These are phyloP conservation scores for Allantophomopsis cytisporea DNA, from an alignment of 2,329 filamentous ascomycete species.

Conservation along the genomic window DNA sequence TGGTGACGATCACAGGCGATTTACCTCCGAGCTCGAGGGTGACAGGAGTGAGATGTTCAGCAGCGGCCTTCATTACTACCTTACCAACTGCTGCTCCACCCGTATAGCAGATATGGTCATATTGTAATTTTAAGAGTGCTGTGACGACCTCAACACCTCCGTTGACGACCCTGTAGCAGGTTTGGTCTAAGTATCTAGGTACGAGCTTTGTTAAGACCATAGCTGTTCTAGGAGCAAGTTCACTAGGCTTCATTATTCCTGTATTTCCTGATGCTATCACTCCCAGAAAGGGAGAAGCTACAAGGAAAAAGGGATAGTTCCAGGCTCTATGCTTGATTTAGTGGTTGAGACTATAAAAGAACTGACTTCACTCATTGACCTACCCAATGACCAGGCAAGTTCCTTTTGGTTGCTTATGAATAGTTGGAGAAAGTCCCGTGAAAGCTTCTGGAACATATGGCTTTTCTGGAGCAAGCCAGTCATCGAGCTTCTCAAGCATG, in stretches of 20 bases:
- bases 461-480: background rate
- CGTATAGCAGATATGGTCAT: conserved; percentile 31
- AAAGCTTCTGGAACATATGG: background rate
- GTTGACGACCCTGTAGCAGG: conserved; percentile 21
- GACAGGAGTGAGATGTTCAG: conserved; percentile 28
- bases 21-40: conserved; percentile 31
- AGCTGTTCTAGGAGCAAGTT: conserved; percentile 21
- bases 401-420: conserved; percentile 29
- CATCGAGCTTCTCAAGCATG: background rate
- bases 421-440: background rate
- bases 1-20: conserved; percentile 27
- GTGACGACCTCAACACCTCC: conserved; percentile 20
- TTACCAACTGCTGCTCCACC: conserved; percentile 24
- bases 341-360: background rate
- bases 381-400: conserved; percentile 26
- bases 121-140: conserved; percentile 21
- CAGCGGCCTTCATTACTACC: conserved; percentile 24
- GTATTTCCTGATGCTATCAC: conserved; percentile 28
- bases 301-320: conserved; percentile 28
- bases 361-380: background rate
- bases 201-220: conserved; percentile 24
- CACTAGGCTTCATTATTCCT: conserved; percentile 29
- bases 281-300: conserved; percentile 24
- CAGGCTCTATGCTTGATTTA: conserved; percentile 17
- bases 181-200: conserved; percentile 25